phyloP scores from a whole-genome alignment of 1,284 basidiomycete species.

The Malassezia yamatoensis region DNA sequence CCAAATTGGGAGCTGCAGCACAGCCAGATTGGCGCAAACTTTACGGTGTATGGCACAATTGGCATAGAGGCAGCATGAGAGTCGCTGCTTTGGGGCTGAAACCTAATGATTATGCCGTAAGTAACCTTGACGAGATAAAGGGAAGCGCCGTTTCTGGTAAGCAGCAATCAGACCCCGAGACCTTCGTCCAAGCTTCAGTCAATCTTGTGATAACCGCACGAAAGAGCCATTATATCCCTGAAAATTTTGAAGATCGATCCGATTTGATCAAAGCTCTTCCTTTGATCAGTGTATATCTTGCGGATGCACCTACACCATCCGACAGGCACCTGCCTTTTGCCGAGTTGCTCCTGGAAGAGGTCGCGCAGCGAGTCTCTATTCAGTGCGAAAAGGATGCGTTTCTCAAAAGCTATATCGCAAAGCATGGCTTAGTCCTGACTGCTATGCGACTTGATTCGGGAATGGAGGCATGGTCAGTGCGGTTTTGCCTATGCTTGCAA shows the following conservation, averaged over 20 bases:
- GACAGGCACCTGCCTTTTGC: not conserved
- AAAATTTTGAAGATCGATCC: not conserved
- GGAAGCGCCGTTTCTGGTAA: no score
- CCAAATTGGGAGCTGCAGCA: not conserved
- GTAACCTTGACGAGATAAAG: no score
- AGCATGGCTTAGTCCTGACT: not conserved
- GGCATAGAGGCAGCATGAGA: not conserved
- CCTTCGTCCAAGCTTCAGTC: constrained; percentile 19
- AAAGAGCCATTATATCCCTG: not conserved
- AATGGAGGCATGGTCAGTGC: constrained; percentile 3
- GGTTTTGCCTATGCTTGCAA: constrained; percentile 33
- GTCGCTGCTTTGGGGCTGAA: not conserved
- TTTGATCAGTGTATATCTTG: not conserved
- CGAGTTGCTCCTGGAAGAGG: not conserved
- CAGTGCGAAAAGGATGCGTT: not conserved
- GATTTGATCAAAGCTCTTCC: not conserved
- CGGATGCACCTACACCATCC: not conserved
- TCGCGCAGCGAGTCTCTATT: not conserved
- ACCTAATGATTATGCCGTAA: no score
- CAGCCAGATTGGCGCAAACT: not conserved
- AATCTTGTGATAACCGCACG: constrained; percentile 19
- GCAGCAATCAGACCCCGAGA: not conserved
- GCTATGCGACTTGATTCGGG: constrained; percentile 4
- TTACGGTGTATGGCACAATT: not conserved
- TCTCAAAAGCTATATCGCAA: not conserved